Conservation (phyloP, 2,329 filamentous ascomycete species). For the Calonectria hongkongensis region DNA sequence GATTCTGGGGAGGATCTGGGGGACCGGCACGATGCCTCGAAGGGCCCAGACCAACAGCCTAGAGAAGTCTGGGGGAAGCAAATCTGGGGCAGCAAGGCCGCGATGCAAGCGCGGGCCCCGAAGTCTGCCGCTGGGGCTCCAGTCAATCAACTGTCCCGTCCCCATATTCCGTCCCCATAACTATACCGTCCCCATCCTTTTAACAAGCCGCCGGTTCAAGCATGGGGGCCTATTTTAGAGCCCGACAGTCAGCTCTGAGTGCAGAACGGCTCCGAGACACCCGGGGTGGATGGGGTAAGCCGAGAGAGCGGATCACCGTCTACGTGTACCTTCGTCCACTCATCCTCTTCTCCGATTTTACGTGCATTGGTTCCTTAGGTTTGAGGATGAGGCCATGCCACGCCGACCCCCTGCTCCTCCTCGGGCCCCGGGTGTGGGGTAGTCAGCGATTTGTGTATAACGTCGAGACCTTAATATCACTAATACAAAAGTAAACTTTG, state of each 20-base stretch:
- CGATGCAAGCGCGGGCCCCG: conserved; percentile 24
- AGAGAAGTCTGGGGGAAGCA: conserved; percentile 17
- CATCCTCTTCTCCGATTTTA: conserved; percentile 31
- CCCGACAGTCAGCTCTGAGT: conserved; percentile 15
- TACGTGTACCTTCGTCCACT: conserved; percentile 24
- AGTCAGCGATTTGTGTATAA: conserved; percentile 2
- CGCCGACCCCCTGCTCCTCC: conserved; percentile 7
- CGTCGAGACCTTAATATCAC: conserved; percentile 20
- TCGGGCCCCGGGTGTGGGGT: conserved; percentile 32
- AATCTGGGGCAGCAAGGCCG: conserved; percentile 28
- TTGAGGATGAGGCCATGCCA: conserved; percentile 32
- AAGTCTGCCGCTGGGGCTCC: conserved; percentile 28
- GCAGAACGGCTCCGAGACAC: conserved; percentile 34
- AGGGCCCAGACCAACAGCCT: conserved; percentile 16
- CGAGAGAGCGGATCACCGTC: conserved; percentile 8
- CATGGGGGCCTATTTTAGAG: conserved; percentile 32
- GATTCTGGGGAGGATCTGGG: conserved; percentile 34
- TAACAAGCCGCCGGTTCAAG: conserved; percentile 26
- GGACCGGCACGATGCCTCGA: conserved; percentile 23
- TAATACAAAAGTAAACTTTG: conserved; percentile 22
- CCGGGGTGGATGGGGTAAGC: conserved; percentile 32
- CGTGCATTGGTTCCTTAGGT: conserved; percentile 35
- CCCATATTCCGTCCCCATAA: conserved; percentile 24
- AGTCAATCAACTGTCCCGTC: conserved; percentile 27
- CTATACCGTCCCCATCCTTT: conserved; percentile 23